A percentile compares a stretch with the other conserved stretches of the same genome.
phyloP scores from a whole-genome alignment of 176 grass and related monocot genomes.

The Leersia perrieri region DNA sequence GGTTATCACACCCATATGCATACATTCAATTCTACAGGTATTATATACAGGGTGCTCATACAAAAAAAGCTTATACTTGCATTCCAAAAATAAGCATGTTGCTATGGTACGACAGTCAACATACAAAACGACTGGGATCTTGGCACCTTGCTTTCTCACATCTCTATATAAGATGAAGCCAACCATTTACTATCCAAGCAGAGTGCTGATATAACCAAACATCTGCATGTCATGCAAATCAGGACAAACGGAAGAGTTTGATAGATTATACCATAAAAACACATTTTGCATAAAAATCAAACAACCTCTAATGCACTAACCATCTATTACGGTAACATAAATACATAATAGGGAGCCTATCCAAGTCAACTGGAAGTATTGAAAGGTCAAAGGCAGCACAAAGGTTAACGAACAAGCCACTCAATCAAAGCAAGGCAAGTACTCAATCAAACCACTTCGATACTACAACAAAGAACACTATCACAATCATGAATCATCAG shows the following conservation, averaged over 20 bases:
- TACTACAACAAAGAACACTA: slow-evolving; percentile 4
- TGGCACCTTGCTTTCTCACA: neutral
- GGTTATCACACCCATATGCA: neutral
- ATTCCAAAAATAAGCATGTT: neutral
- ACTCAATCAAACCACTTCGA: neutral
- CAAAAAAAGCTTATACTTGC: neutral
- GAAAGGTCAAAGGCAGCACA: neutral
- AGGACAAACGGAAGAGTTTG: neutral
- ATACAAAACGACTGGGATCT: neutral
- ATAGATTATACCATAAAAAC: neutral
- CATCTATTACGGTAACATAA: neutral
- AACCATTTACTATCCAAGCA: neutral
- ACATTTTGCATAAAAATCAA: neutral
- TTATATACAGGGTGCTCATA: neutral
- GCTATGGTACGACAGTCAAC: neutral
- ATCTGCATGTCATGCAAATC: neutral
- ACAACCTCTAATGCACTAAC: neutral
- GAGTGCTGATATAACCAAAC: slow-evolving; percentile 7
- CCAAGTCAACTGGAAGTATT: neutral
- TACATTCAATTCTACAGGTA: neutral
- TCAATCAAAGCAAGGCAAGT: neutral
- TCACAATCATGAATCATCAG: neutral
- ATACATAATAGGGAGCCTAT: neutral
- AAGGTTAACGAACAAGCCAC: neutral
- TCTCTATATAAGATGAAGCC: neutral